Evolutionary conservation across 129 eudicot species (phyloP), one percentile per base, ranked within the genome.

Genomic region (Erigeron canadensis): DNA sequence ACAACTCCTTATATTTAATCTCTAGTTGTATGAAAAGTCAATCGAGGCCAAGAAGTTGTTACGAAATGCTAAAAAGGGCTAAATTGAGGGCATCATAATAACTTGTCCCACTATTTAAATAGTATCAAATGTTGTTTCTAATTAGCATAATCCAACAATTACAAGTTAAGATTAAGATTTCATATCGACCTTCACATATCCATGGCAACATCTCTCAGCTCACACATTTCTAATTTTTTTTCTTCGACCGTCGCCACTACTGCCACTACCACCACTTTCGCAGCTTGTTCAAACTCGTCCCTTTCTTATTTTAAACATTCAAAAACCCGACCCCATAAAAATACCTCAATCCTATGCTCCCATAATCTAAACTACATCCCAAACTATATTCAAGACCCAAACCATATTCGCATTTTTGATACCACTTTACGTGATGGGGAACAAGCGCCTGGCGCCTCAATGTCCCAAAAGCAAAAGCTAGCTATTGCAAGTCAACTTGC

Each of bases 391-490:
- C 23, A 90, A 10, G 87, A 87, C 74, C 84, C 90, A 0, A 71
- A 77, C 17, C 83, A 83, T 43, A 75, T 87, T 38, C 88, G 93
- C 17, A 44, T 90, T 3, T 87, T 90, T 82, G 94, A 90, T 75
- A 90, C 94, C 28, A 90, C 96, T 28, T 85, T 90, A 58, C 87
- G 94, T 5, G 96, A 90, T 74, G 96, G 94, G 11, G 96, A 90
- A 69, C 96, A 90, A 50, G 83, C 96, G 6, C 83, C 83, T 0
- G 83, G 83, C 0, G 83, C 83, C 40, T 13, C 83, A 15, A 57
- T 79, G 75, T 57, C 79, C 44, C 62, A 65, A 1, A 34, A 57
- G 21, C 65, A 79, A 42, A 79, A 79, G 65, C 79, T 79, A 9
- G 71, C 43, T 18, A 79, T 73, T 8, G 79, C 83, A 1, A 70